Conservation (phyloP, 1,284 basidiomycete species). For the Bjerkandera adusta region DNA sequence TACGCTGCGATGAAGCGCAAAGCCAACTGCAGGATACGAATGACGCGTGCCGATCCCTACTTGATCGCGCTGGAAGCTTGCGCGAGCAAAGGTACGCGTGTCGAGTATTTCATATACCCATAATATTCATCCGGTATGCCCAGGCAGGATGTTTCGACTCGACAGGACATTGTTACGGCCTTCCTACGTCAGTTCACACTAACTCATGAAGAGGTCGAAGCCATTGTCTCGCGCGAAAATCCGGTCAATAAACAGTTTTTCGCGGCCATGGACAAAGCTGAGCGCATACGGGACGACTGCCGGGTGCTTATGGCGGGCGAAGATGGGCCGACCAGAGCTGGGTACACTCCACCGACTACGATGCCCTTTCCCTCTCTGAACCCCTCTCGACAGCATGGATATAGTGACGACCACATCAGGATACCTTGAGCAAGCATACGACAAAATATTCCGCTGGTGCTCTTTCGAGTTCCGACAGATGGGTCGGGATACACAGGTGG, state of each 20-base stretch:
- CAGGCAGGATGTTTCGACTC: constrained; percentile 67
- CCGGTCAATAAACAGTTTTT: constrained; percentile 77
- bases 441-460: constrained; percentile 87
- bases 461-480: constrained; percentile 85
- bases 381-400: constrained; percentile 60
- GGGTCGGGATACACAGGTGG: constrained; percentile 74
- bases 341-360: constrained; percentile 46
- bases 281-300: constrained; percentile 82
- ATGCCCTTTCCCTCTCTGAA: constrained; percentile 13
- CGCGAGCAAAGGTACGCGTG: constrained; percentile 68
- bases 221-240: constrained; percentile 77
- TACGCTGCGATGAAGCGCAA: constrained; percentile 83
- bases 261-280: constrained; percentile 83
- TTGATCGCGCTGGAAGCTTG: constrained; percentile 85
- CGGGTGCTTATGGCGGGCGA: constrained; percentile 87
- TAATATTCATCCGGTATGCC: neutral
- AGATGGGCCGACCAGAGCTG: constrained; percentile 75
- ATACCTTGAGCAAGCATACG: constrained; percentile 86
- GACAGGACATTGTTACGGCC: constrained; percentile 72
- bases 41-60: constrained; percentile 76
- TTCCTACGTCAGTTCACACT: constrained; percentile 90
- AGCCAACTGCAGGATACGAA: constrained; percentile 74
- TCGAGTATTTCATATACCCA: neutral
- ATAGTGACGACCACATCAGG: constrained; percentile 84
- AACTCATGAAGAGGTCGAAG: constrained; percentile 65